These are phyloP conservation scores for Conringia planisiliqua DNA, from an alignment of 345 rosid species.

Conservation along the genomic window DNA sequence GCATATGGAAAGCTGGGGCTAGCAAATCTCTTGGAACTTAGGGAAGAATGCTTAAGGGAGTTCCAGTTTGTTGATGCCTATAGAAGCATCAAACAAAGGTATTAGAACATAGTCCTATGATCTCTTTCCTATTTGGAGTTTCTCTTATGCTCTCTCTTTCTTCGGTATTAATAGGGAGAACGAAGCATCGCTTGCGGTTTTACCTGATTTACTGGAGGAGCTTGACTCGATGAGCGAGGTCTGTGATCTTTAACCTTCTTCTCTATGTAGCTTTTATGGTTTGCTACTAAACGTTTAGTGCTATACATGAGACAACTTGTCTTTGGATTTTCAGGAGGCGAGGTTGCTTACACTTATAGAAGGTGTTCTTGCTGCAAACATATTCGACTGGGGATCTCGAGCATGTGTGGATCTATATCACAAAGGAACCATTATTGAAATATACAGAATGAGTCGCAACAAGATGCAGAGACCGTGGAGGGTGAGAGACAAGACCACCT, in stretches of 20 bases:
- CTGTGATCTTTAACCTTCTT: slow-evolving; percentile 19
- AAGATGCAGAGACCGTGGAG: slow-evolving; percentile 99
- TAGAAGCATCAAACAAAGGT: slow-evolving; percentile 97
- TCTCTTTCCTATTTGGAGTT: slow-evolving; percentile 2
- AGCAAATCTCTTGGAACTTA: slow-evolving; percentile 95
- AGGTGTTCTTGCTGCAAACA: slow-evolving; percentile 98
- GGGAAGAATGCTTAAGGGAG: slow-evolving; percentile 98
- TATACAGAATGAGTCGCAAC: slow-evolving; percentile 96
- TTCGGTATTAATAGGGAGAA: slow-evolving; percentile 65
- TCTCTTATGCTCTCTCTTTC: slow-evolving; percentile 10
- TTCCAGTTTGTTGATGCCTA: slow-evolving; percentile 94
- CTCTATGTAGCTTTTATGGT: not conserved
- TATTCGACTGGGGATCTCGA: slow-evolving; percentile 99
- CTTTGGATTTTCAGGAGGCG: slow-evolving; percentile 57
- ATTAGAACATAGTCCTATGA: not conserved
- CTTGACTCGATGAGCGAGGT: slow-evolving; percentile 91
- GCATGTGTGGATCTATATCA: slow-evolving; percentile 99
- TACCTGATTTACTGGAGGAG: slow-evolving; percentile 81
- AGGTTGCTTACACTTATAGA: slow-evolving; percentile 86
- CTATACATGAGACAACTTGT: not conserved
- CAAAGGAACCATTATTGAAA: slow-evolving; percentile 96
- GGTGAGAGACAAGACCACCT: slow-evolving; percentile 43
- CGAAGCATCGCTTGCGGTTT: slow-evolving; percentile 98
- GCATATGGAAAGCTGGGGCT: slow-evolving; percentile 96
- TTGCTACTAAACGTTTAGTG: not conserved